phyloP scores from a whole-genome alignment of 129 eudicot species.

The Dittrichia graveolens region DNA sequence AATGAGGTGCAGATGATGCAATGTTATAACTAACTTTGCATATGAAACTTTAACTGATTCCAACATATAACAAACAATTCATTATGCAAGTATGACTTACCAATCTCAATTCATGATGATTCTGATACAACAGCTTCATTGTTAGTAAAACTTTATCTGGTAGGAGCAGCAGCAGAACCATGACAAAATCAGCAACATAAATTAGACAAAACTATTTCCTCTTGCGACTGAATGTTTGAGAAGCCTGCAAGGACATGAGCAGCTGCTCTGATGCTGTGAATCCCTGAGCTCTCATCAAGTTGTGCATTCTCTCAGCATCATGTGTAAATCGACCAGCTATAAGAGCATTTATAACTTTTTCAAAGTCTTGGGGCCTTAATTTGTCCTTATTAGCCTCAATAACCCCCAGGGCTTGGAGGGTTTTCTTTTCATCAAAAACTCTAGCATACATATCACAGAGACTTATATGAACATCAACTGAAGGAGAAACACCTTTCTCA shows the following conservation, averaged over 20 bases:
- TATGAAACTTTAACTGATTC: not conserved
- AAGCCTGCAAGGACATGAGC: conserved; percentile 25
- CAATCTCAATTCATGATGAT: not conserved
- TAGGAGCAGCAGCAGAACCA: no score
- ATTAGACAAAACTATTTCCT: conserved; percentile 8
- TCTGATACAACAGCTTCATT: no score
- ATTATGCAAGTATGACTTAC: conserved; percentile 6
- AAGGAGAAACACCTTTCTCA: conserved; percentile 65
- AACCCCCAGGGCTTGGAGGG: conserved; percentile 79
- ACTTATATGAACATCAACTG: conserved; percentile 64
- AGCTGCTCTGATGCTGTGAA: conserved; percentile 35
- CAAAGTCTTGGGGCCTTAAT: conserved; percentile 51
- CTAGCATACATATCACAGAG: conserved; percentile 80
- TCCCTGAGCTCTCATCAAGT: conserved; percentile 61
- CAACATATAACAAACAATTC: conserved; percentile 24
- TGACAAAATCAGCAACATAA: not conserved
- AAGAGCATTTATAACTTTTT: conserved; percentile 59
- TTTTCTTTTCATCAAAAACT: conserved; percentile 62
- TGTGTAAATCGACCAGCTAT: conserved; percentile 48
- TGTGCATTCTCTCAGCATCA: conserved; percentile 57
- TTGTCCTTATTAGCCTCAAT: conserved; percentile 64
- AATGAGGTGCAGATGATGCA: conserved; percentile 14
- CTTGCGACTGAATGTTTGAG: conserved; percentile 29
- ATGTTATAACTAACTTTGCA: conserved; percentile 23
- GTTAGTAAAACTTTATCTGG: no score